Percentiles rank a stretch among this genome's conserved stretches.
Evolutionary conservation across 306 rosid genomes (phyloP).

Genomic region (Quercus alba): DNA sequence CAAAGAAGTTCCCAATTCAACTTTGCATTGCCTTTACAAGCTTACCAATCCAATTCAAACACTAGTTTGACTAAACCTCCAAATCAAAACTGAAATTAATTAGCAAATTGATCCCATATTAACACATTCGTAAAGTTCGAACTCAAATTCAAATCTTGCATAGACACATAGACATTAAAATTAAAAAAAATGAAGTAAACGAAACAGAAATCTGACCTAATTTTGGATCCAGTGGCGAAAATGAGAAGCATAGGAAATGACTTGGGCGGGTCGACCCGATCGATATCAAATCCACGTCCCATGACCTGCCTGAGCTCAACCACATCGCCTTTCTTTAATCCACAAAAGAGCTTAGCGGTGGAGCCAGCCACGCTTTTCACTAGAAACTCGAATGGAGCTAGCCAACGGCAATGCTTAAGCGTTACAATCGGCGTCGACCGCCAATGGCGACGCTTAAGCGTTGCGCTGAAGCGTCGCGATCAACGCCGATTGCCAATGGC

Average conservation of each 20-base stretch:
- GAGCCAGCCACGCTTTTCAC: slow-evolving; percentile 86
- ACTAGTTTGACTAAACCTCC: too few relatives aligned
- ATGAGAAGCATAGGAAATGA: slow-evolving; percentile 55
- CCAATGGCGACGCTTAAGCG: too few relatives aligned
- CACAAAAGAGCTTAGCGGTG: slow-evolving; percentile 77
- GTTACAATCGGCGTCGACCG: too few relatives aligned
- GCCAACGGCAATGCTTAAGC: too few relatives aligned
- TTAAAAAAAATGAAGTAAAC: neutral
- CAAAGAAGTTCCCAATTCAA: too few relatives aligned
- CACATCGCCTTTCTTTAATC: slow-evolving; percentile 78
- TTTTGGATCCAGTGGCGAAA: slow-evolving; percentile 92
- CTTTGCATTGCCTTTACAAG: too few relatives aligned
- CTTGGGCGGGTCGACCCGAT: slow-evolving; percentile 70
- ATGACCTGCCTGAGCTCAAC: slow-evolving; percentile 73
- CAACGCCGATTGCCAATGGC: too few relatives aligned
- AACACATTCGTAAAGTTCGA: neutral
- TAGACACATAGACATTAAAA: neutral
- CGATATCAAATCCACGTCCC: slow-evolving; percentile 77
- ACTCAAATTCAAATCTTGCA: neutral
- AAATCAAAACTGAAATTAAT: neutral
- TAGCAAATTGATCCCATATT: too few relatives aligned
- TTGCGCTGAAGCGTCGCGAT: too few relatives aligned
- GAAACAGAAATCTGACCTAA: slow-evolving; percentile 49
- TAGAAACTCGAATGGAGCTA: slow-evolving; percentile 52
- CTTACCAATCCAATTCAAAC: too few relatives aligned